phyloP scores from a whole-genome alignment of 2,329 filamentous ascomycete genomes.

The Arthrocladium fulminans region DNA sequence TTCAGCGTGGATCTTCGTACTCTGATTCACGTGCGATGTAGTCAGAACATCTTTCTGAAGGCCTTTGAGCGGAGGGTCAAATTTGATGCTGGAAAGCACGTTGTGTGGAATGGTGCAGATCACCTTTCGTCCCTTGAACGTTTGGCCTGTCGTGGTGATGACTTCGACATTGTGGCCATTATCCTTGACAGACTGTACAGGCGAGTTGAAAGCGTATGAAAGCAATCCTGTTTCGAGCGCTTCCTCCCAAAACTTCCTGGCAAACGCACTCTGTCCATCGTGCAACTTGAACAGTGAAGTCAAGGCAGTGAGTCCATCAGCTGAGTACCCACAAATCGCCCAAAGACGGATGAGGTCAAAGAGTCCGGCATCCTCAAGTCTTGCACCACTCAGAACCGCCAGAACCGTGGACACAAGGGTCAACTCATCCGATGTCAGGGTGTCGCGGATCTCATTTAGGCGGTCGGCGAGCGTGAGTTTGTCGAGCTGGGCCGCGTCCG shows the following conservation, averaged over 20 bases:
- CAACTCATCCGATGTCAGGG: background rate
- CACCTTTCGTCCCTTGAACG: conserved; percentile 26
- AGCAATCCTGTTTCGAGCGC: too few species aligned
- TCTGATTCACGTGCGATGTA: conserved; percentile 39
- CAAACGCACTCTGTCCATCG: too few species aligned
- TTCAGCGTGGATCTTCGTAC: conserved; percentile 41
- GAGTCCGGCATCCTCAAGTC: background rate
- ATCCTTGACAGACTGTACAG: too few species aligned
- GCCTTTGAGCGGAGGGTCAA: conserved; percentile 32
- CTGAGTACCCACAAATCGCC: background rate
- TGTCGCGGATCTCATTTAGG: background rate
- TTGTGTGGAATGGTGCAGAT: conserved; percentile 40
- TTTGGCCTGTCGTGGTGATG: conserved; percentile 26
- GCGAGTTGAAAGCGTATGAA: too few species aligned
- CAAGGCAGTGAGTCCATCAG: too few species aligned
- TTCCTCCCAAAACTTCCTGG: too few species aligned
- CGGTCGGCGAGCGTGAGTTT: background rate
- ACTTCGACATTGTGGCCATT: conserved; percentile 26
- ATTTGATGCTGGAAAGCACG: conserved; percentile 33
- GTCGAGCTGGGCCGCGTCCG: background rate
- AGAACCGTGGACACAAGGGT: background rate
- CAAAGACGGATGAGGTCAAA: background rate
- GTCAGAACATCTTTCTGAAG: conserved; percentile 30
- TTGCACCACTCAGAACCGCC: background rate
- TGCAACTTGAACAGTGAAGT: too few species aligned